Percentiles rank a stretch among this genome's conserved stretches.
Evolutionary conservation across 495 filamentous ascomycete species (phyloP).

Genomic region (Lasiosphaeriaceae sp.): DNA sequence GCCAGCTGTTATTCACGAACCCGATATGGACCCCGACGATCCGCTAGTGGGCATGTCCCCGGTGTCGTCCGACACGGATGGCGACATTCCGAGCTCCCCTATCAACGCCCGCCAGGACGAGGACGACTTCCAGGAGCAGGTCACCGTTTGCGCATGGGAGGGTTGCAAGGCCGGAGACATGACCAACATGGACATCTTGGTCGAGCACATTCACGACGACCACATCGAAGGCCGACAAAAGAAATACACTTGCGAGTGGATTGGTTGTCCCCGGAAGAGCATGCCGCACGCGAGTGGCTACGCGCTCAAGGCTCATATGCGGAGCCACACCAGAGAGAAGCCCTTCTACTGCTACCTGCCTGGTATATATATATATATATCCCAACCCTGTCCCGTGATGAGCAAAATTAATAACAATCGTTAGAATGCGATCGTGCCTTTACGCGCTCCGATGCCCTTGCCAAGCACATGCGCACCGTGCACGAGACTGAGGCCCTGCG

Average conservation of each 20-base stretch:
- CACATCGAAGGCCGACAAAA: conserved; percentile 76
- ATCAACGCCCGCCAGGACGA: conserved; percentile 62
- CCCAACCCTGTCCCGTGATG: too few species aligned
- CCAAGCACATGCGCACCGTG: conserved; percentile 98
- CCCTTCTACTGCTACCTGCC: conserved; percentile 95
- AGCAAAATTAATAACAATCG: too few species aligned
- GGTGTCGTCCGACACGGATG: conserved; percentile 84
- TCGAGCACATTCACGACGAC: conserved; percentile 87
- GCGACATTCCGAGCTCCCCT: conserved; percentile 73
- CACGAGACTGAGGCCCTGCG: conserved; percentile 94
- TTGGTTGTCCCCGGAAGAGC: conserved; percentile 80
- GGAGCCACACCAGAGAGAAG: conserved; percentile 96
- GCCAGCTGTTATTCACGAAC: conserved; percentile 41
- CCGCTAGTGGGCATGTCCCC: conserved; percentile 46
- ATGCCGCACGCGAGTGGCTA: conserved; percentile 91
- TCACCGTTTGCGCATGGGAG: conserved; percentile 86
- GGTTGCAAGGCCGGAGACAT: conserved; percentile 77
- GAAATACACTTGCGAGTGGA: conserved; percentile 90
- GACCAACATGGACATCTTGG: conserved; percentile 89
- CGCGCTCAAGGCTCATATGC: conserved; percentile 92
- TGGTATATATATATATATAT: conserved; percentile 62
- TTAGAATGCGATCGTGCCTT: conserved; percentile 96
- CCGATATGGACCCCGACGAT: conserved; percentile 35
- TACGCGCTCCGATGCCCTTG: conserved; percentile 91
- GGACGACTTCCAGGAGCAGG: conserved; percentile 83